phyloP scores from a whole-genome alignment of 192 early-diverging fungal species.

The Chytriomyces confervae region DNA sequence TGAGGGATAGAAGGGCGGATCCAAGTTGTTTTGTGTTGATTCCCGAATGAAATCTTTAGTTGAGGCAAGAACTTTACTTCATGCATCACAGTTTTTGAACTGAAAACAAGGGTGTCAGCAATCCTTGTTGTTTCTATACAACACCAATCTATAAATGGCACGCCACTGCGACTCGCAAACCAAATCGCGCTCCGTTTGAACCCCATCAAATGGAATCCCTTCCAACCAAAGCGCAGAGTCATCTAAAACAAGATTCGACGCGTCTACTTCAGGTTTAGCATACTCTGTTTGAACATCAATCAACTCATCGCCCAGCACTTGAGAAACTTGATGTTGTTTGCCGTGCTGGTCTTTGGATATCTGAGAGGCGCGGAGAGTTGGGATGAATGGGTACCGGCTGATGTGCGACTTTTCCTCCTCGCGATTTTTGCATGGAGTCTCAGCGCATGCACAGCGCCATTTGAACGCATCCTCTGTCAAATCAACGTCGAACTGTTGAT shows the following conservation, averaged over 20 bases:
- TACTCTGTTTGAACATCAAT: conserved; percentile 36
- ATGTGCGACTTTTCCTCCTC: conserved; percentile 12
- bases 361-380: not conserved
- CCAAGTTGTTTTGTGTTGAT: too few relatives aligned
- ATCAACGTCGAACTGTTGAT: not conserved
- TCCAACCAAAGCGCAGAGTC: conserved; percentile 17
- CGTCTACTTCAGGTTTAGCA: conserved; percentile 16
- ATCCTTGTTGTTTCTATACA: conserved; percentile 22
- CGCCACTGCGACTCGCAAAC: conserved; percentile 42
- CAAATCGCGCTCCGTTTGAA: conserved; percentile 38
- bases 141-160: conserved; percentile 33
- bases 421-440: not conserved
- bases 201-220: conserved; percentile 38
- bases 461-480: not conserved
- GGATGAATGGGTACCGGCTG: conserved; percentile 6
- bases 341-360: not conserved
- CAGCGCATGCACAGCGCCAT: not conserved
- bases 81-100: too few relatives aligned
- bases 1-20: too few relatives aligned
- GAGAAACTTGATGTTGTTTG: not conserved
- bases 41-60: too few relatives aligned
- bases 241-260: not conserved
- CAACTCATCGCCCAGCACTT: not conserved
- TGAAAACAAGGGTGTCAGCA: too few relatives aligned
- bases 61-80: too few relatives aligned